Percentiles rank a stretch among this genome's conserved stretches.
phyloP scores from a whole-genome alignment of 805 yeast genomes.

The Pichia kluyveri region DNA sequence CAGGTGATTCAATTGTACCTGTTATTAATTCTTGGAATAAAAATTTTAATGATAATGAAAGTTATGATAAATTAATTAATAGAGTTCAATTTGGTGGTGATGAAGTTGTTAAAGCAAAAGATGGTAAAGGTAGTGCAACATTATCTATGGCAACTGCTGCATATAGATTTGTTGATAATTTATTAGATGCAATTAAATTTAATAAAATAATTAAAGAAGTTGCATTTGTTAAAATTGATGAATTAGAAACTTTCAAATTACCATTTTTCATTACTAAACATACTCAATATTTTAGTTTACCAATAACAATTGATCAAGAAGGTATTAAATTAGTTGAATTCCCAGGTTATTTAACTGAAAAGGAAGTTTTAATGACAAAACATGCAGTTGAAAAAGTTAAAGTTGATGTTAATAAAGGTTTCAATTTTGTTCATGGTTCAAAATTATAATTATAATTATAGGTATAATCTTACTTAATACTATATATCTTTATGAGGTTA shows the following conservation, averaged over 20 bases:
- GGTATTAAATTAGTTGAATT: conserved; percentile 25
- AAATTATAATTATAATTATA: conserved; percentile 8
- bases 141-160: conserved; percentile 95
- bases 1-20: conserved; percentile 49
- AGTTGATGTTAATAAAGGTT: conserved; percentile 16
- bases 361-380: conserved; percentile 11
- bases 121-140: conserved; percentile 93
- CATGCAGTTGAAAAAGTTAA: conserved; percentile 13
- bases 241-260: conserved; percentile 32
- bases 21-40: conserved; percentile 31
- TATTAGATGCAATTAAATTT: conserved; percentile 15
- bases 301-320: conserved; percentile 28
- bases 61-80: conserved; percentile 52
- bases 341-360: conserved; percentile 10
- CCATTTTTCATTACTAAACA: conserved; percentile 15
- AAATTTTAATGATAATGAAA: conserved; percentile 23
- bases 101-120: conserved; percentile 91
- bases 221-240: conserved; percentile 46
- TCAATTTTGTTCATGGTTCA: conserved; percentile 15
- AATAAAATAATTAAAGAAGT: conserved; percentile 31
- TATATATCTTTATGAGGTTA: too few relatives aligned
- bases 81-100: conserved; percentile 88
- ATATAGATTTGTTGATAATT: conserved; percentile 59
- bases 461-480: too few relatives aligned
- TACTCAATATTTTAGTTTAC: conserved; percentile 39